Conservation (phyloP, 768 basidiomycete species). For the Psilocybe tampanensis region DNA sequence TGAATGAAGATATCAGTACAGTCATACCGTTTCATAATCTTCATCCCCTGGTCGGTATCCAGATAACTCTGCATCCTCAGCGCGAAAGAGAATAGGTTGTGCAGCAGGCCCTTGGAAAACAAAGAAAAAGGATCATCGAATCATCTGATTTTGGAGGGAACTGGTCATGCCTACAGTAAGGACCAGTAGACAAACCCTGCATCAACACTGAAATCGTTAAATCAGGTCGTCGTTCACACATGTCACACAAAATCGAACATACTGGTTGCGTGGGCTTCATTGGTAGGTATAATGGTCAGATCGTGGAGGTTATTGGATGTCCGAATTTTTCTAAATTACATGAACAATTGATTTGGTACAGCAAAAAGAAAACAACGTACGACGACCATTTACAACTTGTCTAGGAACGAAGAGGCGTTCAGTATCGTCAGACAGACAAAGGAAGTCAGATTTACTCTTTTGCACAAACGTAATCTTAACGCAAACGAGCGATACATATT, state of each 20-base stretch:
- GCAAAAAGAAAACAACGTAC: too few species aligned
- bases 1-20: too few species aligned
- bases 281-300: not conserved
- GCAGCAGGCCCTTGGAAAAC: too few species aligned
- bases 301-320: too few species aligned
- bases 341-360: not conserved
- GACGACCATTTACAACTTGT: not conserved
- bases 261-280: not conserved
- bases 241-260: not conserved
- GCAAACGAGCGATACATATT: slow-evolving; percentile 30
- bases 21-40: not conserved
- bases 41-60: not conserved
- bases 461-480: not conserved
- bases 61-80: not conserved
- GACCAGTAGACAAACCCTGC: too few species aligned
- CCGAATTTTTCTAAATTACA: too few species aligned
- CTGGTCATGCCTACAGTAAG: too few species aligned
- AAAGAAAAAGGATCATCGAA: too few species aligned
- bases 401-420: not conserved
- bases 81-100: too few species aligned
- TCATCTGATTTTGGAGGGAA: too few species aligned
- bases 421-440: not conserved
- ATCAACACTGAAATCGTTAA: too few species aligned
- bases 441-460: not conserved
- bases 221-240: not conserved